Conservation (phyloP, 768 basidiomycete species). For the Mycena rebaudengoi region DNA sequence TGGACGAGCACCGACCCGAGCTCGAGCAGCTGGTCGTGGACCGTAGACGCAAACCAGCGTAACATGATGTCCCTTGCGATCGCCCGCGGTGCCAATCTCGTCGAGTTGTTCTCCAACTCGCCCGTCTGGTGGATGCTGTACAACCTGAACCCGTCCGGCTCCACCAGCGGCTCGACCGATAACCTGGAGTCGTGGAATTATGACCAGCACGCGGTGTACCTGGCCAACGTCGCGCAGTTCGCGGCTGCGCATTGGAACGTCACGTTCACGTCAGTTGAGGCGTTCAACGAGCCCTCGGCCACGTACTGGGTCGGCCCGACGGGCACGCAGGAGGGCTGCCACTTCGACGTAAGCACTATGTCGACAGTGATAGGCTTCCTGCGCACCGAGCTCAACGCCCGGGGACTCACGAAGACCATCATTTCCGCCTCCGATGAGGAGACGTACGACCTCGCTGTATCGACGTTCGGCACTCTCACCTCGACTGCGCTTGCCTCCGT, state of each 20-base stretch:
- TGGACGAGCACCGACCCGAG: slow-evolving; percentile 20
- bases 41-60: slow-evolving; percentile 28
- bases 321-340: slow-evolving; percentile 30
- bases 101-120: slow-evolving; percentile 30
- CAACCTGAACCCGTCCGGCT: slow-evolving; percentile 27
- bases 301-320: slow-evolving; percentile 24
- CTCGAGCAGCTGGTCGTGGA: slow-evolving; percentile 24
- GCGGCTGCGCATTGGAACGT: slow-evolving; percentile 21
- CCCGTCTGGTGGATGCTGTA: slow-evolving; percentile 27
- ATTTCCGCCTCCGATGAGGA: slow-evolving; percentile 25
- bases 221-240: slow-evolving; percentile 19
- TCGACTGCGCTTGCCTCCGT: slow-evolving; percentile 11
- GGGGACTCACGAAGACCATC: slow-evolving; percentile 22
- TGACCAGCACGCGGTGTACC: slow-evolving; percentile 26
- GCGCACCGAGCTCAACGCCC: slow-evolving; percentile 26
- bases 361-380: slow-evolving; percentile 20
- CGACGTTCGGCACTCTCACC: slow-evolving; percentile 8
- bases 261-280: slow-evolving; percentile 27
- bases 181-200: slow-evolving; percentile 31
- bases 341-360: slow-evolving; percentile 30
- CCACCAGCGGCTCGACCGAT: slow-evolving; percentile 19
- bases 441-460: slow-evolving; percentile 24
- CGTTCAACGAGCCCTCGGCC: slow-evolving; percentile 31
- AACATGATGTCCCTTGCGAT: slow-evolving; percentile 23
- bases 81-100: slow-evolving; percentile 21